Percentiles rank a stretch among this genome's conserved stretches.
Evolutionary conservation across 1,284 basidiomycete species (phyloP).

Genomic region (Cystobasidium slooffiae): DNA sequence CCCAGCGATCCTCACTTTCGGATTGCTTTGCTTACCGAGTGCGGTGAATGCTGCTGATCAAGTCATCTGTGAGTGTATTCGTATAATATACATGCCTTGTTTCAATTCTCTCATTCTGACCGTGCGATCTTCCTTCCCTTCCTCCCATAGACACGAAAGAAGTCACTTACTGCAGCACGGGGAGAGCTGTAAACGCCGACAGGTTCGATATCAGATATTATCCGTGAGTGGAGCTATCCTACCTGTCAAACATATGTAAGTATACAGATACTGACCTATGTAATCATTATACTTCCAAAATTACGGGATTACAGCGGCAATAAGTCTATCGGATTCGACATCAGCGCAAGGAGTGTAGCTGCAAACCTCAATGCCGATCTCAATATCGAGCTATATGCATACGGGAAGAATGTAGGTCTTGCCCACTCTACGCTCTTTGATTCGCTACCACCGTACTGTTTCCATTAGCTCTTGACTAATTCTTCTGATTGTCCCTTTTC

Average conservation of each 20-base stretch:
- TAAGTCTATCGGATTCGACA: slow-evolving; percentile 41
- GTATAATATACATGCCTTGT: background rate
- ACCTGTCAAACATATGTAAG: background rate
- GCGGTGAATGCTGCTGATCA: background rate
- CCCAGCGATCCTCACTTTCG: slow-evolving; percentile 13
- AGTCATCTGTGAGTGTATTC: slow-evolving; percentile 17
- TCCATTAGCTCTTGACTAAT: too few species aligned
- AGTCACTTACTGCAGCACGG: slow-evolving; percentile 41
- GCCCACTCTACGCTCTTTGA: background rate
- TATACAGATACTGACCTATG: background rate
- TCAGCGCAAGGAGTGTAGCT: slow-evolving; percentile 39
- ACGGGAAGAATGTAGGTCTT: slow-evolving; percentile 39
- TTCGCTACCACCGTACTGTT: background rate
- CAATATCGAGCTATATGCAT: slow-evolving; percentile 40
- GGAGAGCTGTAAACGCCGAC: slow-evolving; percentile 42
- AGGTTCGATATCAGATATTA: slow-evolving; percentile 42
- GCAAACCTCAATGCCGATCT: slow-evolving; percentile 43
- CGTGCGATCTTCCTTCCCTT: background rate
- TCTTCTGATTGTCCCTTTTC: too few species aligned
- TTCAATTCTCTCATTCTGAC: background rate
- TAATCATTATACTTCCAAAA: background rate
- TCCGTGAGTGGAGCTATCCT: slow-evolving; percentile 23
- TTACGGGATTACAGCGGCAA: slow-evolving; percentile 23
- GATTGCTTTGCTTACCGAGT: background rate
- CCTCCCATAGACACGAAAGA: slow-evolving; percentile 27